These are phyloP conservation scores for Pachysolen tannophilus DNA, from an alignment of 805 yeast species.

Conservation along the genomic window DNA sequence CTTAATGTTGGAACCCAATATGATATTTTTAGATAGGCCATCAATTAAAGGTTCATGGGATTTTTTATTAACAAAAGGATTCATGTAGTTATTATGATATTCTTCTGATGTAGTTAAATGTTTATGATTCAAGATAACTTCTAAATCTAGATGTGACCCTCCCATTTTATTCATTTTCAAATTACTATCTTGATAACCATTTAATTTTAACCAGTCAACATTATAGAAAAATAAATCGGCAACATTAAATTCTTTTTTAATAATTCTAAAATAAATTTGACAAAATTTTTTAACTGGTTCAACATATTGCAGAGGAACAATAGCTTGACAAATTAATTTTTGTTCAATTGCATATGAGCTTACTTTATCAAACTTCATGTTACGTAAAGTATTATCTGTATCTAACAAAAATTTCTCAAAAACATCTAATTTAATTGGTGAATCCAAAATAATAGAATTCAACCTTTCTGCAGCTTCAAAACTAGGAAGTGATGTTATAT, in stretches of 20 bases:
- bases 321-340: conserved; percentile 52
- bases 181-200: conserved; percentile 22
- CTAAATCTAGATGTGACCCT: conserved; percentile 11
- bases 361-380: conserved; percentile 28
- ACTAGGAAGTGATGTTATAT: conserved; percentile 32
- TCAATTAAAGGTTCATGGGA: conserved; percentile 17
- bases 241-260: conserved; percentile 37
- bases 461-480: conserved; percentile 43
- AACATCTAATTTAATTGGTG: conserved; percentile 43
- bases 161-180: conserved; percentile 8
- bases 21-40: conserved; percentile 23
- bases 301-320: conserved; percentile 32
- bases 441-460: conserved; percentile 36
- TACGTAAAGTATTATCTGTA: conserved; percentile 21
- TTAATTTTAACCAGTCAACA: conserved; percentile 53
- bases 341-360: conserved; percentile 49
- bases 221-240: conserved; percentile 56
- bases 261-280: conserved; percentile 35
- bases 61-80: too few relatives aligned
- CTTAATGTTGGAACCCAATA: conserved; percentile 23
- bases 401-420: conserved; percentile 11
- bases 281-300: conserved; percentile 35
- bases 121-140: conserved; percentile 4
- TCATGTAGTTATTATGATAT: conserved; percentile 14
- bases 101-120: conserved; percentile 3